Base-by-base conservation (phyloP, 2,329 filamentous ascomycete genomes). In the Leptographium flavum region DNA sequence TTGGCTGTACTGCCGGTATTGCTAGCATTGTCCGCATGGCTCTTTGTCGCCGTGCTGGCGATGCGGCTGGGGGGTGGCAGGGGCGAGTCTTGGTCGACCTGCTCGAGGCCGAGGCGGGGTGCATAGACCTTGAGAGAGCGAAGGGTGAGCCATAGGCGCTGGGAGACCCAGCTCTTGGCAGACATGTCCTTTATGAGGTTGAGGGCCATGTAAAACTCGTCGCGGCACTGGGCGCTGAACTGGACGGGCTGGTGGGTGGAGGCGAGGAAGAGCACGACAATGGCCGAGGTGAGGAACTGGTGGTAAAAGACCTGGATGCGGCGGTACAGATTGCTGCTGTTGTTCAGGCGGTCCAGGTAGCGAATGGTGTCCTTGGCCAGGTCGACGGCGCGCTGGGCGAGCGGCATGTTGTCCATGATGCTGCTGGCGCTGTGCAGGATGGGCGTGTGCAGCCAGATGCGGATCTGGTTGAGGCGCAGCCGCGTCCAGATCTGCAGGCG, bases 401-500 rank as follows among this genome's bases (percentile, higher is more conserved):
- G 79, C 5, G 68, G 63, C 42, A 80, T 71, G 57, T 94, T 82
- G 47, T 81, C 75, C 63, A 83, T 76, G 55, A 95, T 95, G 54
- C 81, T 88, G 13, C 78, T 83, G 4, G 85, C 79, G 17, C 83
- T 90, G 60, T 94, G 86, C 9, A 96, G 67, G 3, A 94, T 80
- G 0, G 87, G 87, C 0, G 87, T 84, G 60, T 93, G 88, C 25
- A 95, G 83, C 58, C 52, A 54, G 42, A 54, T 51, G 42, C 52
- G 52, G 19, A 54, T 51, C 52, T 48, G 87, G 55, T 94, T 95
- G 36, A 87, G 76, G 33, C 88, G 78, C 15, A 95, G 67, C 58
- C 93, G 92, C 17, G 92, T 81, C 59, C 92, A 79, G 39, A 95
- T 81, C 49, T 84, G 81, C 13, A 93, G 68, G 5, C 88, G 79